Percentiles rank a stretch among this genome's conserved stretches.
phyloP scores from a whole-genome alignment of 169 alveolate species.

The Amoebophrya sp. region DNA sequence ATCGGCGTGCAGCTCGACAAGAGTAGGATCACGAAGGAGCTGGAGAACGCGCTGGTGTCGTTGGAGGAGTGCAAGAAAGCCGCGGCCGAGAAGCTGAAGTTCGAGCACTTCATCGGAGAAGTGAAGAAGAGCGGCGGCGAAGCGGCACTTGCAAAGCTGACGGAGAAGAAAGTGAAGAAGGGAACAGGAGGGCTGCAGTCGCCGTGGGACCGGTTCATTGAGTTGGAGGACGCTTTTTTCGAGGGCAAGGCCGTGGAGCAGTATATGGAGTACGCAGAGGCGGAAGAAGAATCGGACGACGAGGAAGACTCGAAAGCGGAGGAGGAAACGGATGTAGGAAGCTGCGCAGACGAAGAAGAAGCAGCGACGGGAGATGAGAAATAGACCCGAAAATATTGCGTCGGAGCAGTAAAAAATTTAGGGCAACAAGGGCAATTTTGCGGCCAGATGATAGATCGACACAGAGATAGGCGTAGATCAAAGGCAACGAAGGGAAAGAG shows the following conservation, averaged over 20 bases:
- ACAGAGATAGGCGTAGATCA: no score
- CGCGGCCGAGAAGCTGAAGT: background rate
- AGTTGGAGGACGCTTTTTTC: slow-evolving; percentile 8
- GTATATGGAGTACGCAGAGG: slow-evolving; percentile 8
- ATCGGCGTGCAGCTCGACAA: slow-evolving; percentile 15
- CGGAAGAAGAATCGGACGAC: no score
- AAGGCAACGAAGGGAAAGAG: no score
- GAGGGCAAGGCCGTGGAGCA: background rate
- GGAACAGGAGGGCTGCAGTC: background rate
- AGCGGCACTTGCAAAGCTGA: background rate
- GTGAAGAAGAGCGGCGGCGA: background rate
- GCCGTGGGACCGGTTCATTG: background rate
- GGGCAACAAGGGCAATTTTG: no score
- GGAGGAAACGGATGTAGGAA: no score
- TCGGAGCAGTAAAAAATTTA: no score
- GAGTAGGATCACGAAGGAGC: background rate
- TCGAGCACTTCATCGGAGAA: background rate
- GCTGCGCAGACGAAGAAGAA: no score
- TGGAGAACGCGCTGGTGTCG: background rate
- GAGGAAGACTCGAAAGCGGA: no score
- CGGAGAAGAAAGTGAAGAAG: background rate
- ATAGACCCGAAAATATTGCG: no score
- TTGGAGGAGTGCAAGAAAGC: background rate
- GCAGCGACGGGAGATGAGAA: no score
- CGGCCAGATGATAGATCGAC: no score